Conservation (phyloP, 148 eudicot species). For the Drosera capensis region DNA sequence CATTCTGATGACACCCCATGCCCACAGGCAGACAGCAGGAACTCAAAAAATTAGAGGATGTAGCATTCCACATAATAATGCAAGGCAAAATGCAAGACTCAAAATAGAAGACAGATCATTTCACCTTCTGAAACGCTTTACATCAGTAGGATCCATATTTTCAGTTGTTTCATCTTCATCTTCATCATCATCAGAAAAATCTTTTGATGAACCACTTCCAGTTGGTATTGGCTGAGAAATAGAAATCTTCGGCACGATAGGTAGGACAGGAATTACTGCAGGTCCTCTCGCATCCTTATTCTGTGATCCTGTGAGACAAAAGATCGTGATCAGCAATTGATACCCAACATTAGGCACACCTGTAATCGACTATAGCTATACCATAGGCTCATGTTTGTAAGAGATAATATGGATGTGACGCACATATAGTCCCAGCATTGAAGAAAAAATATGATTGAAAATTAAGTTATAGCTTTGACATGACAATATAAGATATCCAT, state of each 20-base stretch:
- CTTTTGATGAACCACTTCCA: constrained; percentile 81
- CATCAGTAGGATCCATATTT: constrained; percentile 57
- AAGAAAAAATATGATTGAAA: too few species aligned
- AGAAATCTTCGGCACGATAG: constrained; percentile 41
- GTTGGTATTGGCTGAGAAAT: constrained; percentile 54
- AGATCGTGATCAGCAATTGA: background rate
- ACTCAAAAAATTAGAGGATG: background rate
- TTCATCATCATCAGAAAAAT: constrained; percentile 87
- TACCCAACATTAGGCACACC: too few species aligned
- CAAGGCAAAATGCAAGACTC: background rate
- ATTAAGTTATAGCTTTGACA: too few species aligned
- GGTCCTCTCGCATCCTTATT: constrained; percentile 47
- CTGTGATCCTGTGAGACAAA: constrained; percentile 24
- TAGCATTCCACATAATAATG: too few species aligned
- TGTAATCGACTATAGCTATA: too few species aligned
- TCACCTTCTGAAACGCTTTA: constrained; percentile 76
- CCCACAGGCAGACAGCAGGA: background rate
- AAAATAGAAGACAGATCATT: background rate
- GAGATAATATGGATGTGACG: too few species aligned
- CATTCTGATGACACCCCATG: constrained; percentile 45
- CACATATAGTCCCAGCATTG: too few species aligned
- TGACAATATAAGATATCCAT: too few species aligned
- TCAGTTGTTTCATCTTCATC: constrained; percentile 60
- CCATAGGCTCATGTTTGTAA: too few species aligned
- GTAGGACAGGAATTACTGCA: constrained; percentile 42